Percentiles rank a stretch among this genome's conserved stretches.
phyloP scores from a whole-genome alignment of 306 rosid genomes.

The Hippophae tibetana region DNA sequence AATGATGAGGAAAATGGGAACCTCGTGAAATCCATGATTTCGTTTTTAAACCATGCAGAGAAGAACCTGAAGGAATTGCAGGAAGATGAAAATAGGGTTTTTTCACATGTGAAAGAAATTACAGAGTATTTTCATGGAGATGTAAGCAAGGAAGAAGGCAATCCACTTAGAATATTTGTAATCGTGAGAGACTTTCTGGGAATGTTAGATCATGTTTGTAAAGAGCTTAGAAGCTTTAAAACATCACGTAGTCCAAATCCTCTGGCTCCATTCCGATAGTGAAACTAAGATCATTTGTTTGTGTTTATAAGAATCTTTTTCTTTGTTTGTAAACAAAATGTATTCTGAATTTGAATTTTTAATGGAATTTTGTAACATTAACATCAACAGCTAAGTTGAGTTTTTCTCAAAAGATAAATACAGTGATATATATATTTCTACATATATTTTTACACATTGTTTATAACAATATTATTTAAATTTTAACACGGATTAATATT shows the following conservation, averaged over 20 bases:
- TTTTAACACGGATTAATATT: no score
- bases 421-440: no score
- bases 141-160: constrained; percentile 75
- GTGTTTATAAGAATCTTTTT: constrained; percentile 5
- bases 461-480: no score
- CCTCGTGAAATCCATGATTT: constrained; percentile 38
- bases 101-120: constrained; percentile 61
- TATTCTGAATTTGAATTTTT: constrained; percentile 1
- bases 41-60: constrained; percentile 45
- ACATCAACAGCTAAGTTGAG: no score
- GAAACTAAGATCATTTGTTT: constrained; percentile 16
- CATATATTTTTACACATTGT: no score
- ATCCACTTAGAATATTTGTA: constrained; percentile 75
- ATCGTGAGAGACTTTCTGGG: constrained; percentile 89
- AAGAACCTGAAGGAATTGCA: constrained; percentile 40
- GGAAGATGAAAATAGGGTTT: constrained; percentile 60
- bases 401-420: no score
- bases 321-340: neutral
- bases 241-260: constrained; percentile 48
- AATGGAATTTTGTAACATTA: neutral
- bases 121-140: constrained; percentile 87
- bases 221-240: constrained; percentile 64
- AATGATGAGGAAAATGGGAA: constrained; percentile 29
- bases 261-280: constrained; percentile 69
- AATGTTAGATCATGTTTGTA: constrained; percentile 83